phyloP scores from a whole-genome alignment of 768 basidiomycete species.

The Hygrophorus russula region DNA sequence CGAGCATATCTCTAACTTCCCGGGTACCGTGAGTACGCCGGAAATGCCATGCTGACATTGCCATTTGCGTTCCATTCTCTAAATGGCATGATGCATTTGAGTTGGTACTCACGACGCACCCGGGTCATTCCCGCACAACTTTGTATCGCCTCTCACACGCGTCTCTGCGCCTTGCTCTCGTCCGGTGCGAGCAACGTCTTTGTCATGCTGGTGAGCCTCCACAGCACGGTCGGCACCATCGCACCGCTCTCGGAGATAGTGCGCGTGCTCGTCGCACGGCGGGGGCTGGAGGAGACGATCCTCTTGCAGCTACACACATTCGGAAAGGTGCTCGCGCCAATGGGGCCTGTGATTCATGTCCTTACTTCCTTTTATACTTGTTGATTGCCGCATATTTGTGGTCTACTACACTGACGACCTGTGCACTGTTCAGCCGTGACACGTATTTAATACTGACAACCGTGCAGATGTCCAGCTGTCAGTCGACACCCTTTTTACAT shows the following conservation, averaged over 20 bases:
- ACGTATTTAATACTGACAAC: background rate
- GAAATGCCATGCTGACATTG: constrained; percentile 69
- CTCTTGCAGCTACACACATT: constrained; percentile 81
- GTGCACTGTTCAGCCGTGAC: constrained; percentile 16
- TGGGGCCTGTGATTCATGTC: constrained; percentile 46
- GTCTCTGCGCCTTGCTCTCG: constrained; percentile 33
- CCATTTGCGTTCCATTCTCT: constrained; percentile 87
- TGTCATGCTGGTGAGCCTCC: constrained; percentile 79
- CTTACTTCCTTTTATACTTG: background rate
- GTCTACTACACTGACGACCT: background rate
- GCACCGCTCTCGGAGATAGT: constrained; percentile 63
- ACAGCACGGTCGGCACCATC: constrained; percentile 95
- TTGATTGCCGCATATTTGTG: background rate
- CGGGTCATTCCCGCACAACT: constrained; percentile 65
- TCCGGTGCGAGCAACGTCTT: constrained; percentile 45
- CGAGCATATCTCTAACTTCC: constrained; percentile 57
- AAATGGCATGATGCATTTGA: constrained; percentile 85
- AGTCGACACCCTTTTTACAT: constrained; percentile 26
- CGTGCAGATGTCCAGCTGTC: constrained; percentile 14
- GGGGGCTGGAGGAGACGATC: constrained; percentile 64
- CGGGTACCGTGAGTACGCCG: constrained; percentile 60
- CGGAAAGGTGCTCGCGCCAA: constrained; percentile 83
- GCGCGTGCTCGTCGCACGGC: constrained; percentile 45
- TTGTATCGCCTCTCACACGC: constrained; percentile 34
- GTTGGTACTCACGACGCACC: constrained; percentile 43